Evolutionary conservation across 2,329 filamentous ascomycete genomes (phyloP), one percentile per base, ranked within the genome.

Genomic region (Biscogniauxia marginata): DNA sequence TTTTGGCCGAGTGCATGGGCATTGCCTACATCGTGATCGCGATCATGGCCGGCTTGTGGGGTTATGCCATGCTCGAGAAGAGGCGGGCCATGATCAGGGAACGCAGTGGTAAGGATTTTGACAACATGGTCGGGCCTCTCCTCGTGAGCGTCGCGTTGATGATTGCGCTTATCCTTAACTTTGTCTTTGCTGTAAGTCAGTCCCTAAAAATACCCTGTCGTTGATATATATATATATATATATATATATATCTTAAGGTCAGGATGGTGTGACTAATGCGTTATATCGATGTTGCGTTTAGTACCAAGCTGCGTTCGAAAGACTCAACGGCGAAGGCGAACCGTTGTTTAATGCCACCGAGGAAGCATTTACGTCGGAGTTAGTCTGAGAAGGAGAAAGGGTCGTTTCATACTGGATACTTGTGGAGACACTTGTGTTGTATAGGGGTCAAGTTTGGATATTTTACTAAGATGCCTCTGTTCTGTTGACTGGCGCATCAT

Each of bases 71-170:
- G 78, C 89, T 96, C 69, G 85, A 88, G 67, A 84, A 82, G 69
- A 82, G 95, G 30, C 83, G 88, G 57, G 82, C 78, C 53, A 86
- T 98, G 81, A 99, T 99, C 69, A 73, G 88, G 43, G 85, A 91
- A 72, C 80, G 95, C 62, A 96, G 91, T 68, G 92, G 91, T 8
- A 93, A 89, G 73, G 93, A 98, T 66, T 96, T 99, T 73, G 93
- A 99, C 73, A 95, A 92, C 65, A 78, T 93, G 67, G 74, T 91
- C 57, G 95, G 95, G 0, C 95, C 95, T 0, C 75, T 97, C 54
- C 81, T 96, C 7, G 87, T 98, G 46, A 95, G 90, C 67, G 74
- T 88, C 39, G 90, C 92, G 3, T 72, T 99, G 70, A 87, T 90
- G 60, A 68, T 88, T 50, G 92, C 93, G 6, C 74, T 99, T 69